Percentiles rank a stretch among this genome's conserved stretches.
These are phyloP conservation scores for Byssoonygena ceratinophila DNA, from an alignment of 2,329 filamentous ascomycete genomes.

Conservation along the genomic window DNA sequence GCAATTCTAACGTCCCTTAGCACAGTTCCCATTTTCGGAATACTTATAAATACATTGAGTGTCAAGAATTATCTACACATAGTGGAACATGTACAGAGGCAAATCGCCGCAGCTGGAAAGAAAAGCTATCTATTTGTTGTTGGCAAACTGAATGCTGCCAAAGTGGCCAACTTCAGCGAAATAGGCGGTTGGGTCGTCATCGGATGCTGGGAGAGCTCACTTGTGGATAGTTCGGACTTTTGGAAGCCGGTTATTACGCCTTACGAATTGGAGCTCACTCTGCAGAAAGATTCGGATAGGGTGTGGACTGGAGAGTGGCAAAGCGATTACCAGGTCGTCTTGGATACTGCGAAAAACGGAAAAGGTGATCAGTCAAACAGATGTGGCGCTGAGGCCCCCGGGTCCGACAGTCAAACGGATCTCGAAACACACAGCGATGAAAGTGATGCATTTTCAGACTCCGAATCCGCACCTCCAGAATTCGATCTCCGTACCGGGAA, in stretches of 20 bases:
- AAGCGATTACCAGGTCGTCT: slow-evolving; percentile 66
- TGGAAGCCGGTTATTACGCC: slow-evolving; percentile 88
- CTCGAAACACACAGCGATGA: slow-evolving; percentile 31
- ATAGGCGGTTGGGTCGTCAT: slow-evolving; percentile 95
- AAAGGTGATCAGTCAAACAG: slow-evolving; percentile 21
- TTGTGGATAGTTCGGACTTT: slow-evolving; percentile 81
- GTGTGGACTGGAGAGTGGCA: slow-evolving; percentile 85
- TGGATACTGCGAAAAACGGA: slow-evolving; percentile 31
- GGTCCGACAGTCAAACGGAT: slow-evolving; percentile 15
- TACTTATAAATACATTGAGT: slow-evolving; percentile 88
- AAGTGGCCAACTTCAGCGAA: slow-evolving; percentile 92
- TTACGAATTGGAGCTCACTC: slow-evolving; percentile 72
- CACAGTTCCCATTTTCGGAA: slow-evolving; percentile 76
- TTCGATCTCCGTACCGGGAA: slow-evolving; percentile 85
- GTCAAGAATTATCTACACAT: slow-evolving; percentile 82
- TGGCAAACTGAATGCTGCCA: slow-evolving; percentile 89
- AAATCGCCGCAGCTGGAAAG: slow-evolving; percentile 72
- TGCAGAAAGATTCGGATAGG: slow-evolving; percentile 63
- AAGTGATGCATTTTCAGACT: slow-evolving; percentile 54
- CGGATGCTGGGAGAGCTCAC: slow-evolving; percentile 92
- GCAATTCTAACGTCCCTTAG: slow-evolving; percentile 71
- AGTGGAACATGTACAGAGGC: slow-evolving; percentile 58
- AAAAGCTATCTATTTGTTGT: slow-evolving; percentile 96
- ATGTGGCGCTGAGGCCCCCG: neutral
- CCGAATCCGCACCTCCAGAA: slow-evolving; percentile 61